Evolutionary conservation across 116 monocot species (phyloP), one percentile per base, ranked within the genome.

Genomic region (Iris pallida): DNA sequence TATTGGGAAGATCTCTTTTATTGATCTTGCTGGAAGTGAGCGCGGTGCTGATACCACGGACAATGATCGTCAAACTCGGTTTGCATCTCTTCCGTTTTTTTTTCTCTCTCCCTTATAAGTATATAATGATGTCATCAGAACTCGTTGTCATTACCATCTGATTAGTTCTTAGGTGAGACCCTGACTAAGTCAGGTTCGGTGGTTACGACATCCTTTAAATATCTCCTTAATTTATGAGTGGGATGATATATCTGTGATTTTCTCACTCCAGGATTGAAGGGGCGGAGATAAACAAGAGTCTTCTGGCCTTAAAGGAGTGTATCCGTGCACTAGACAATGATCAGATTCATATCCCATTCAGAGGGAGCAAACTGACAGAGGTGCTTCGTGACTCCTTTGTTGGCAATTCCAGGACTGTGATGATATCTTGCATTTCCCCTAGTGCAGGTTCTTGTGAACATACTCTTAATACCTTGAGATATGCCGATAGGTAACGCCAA

Each of bases 41-140:
- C 94, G 94, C 74, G 94, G 94, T 60, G 94, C 94, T 66, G 94
- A 94, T 74, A 94, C 94, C 16, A 94, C 94, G 41, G 94, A 94
- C 69, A 94, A 90, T 77, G 94, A 94, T 63, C 84, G 94, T 16
- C 94, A 94, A 55, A 94, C 94, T 64, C 75, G 94, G 94, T 94
- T 62, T 57, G 81, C 66, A 45, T 51, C 40, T 52, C 20, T 15
- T 3, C 7, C 49, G 0, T 13, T 45, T 51, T 18, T 4, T 8
- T 63, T 51, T 4, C 13, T 62, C n/a, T 30, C 30, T 30, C 30
- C 2, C 30, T 30, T 30, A 30, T 30, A 30, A 30, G 30, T 30
- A 30, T 30, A 30, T 30, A 30, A 30, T 30, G 30, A 30, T 30
- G 30, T 30, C 30, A 30, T 1, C 30, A 30, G 30, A 30, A 30